Evolutionary conservation across 2,329 filamentous ascomycete genomes (phyloP).

Genomic region (Beauveria sp.): DNA sequence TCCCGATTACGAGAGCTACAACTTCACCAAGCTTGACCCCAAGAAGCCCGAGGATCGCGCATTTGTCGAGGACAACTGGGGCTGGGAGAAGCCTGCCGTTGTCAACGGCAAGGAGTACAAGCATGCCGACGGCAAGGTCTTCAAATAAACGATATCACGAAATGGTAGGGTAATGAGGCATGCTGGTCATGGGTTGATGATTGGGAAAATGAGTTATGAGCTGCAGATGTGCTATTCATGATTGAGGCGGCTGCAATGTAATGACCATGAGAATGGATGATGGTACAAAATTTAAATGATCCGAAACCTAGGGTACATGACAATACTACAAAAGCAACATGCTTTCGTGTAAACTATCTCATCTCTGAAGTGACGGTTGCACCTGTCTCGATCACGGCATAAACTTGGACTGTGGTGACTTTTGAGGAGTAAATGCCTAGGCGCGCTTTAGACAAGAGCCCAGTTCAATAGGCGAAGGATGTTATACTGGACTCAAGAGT

Average conservation of each 20-base stretch:
- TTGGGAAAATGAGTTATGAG: slow-evolving; percentile 14
- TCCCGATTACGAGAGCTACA: slow-evolving; percentile 94
- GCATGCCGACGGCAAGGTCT: slow-evolving; percentile 92
- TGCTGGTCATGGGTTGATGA: slow-evolving; percentile 21
- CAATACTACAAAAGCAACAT: not conserved
- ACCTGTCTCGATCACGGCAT: not conserved
- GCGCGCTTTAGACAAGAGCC: too few species aligned
- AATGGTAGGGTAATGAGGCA: slow-evolving; percentile 23
- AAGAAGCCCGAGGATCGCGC: slow-evolving; percentile 76
- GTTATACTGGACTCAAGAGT: not conserved
- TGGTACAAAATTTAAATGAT: not conserved
- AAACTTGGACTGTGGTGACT: not conserved
- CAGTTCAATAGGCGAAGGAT: too few species aligned
- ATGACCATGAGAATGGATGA: slow-evolving; percentile 1
- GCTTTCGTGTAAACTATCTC: not conserved
- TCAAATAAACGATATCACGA: slow-evolving; percentile 65
- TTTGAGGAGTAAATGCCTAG: not conserved
- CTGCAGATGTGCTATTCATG: slow-evolving; percentile 8
- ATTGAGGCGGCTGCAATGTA: slow-evolving; percentile 1
- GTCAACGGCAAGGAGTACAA: slow-evolving; percentile 82
- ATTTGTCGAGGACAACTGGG: slow-evolving; percentile 82
- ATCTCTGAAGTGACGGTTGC: not conserved
- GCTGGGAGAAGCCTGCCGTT: slow-evolving; percentile 78
- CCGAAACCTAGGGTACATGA: not conserved
- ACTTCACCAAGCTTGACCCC: slow-evolving; percentile 93